Evolutionary conservation across 2,329 filamentous ascomycete species (phyloP).

Genomic region (Phaeomoniella chlamydospora): DNA sequence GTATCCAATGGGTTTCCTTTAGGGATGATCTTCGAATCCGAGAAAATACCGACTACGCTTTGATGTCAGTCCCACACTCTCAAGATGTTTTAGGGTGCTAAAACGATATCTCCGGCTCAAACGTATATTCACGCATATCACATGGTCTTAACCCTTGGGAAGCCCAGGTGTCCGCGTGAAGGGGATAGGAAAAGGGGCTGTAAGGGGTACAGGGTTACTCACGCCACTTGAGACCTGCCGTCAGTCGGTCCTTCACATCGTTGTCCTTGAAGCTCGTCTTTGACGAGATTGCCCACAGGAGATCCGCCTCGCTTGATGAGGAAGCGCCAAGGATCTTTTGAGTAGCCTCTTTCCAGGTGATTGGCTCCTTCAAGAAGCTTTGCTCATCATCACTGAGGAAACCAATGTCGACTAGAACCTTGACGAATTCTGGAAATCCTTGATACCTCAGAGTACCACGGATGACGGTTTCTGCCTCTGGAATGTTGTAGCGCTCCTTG

Average conservation of each 20-base stretch:
- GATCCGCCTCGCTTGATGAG: slow-evolving; percentile 52
- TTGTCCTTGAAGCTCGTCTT: slow-evolving; percentile 58
- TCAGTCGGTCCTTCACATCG: slow-evolving; percentile 55
- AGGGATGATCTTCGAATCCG: slow-evolving; percentile 49
- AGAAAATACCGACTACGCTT: slow-evolving; percentile 48
- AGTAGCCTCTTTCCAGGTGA: slow-evolving; percentile 76
- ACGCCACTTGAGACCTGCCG: slow-evolving; percentile 63
- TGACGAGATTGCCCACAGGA: slow-evolving; percentile 56
- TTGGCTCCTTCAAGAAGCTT: slow-evolving; percentile 49
- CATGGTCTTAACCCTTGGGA: no score
- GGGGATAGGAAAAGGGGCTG: no score
- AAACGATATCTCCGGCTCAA: no score
- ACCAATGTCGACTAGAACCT: slow-evolving; percentile 73
- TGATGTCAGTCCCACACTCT: slow-evolving; percentile 2
- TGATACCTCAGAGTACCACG: slow-evolving; percentile 74
- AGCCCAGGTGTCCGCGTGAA: no score
- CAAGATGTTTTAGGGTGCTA: background rate
- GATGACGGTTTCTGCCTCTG: slow-evolving; percentile 77
- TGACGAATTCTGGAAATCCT: slow-evolving; percentile 84
- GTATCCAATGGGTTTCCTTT: slow-evolving; percentile 74
- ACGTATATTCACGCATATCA: no score
- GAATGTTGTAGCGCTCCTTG: slow-evolving; percentile 79
- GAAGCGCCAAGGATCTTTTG: slow-evolving; percentile 58
- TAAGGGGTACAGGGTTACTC: no score
- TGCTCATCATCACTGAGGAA: slow-evolving; percentile 64